These are phyloP conservation scores for Rubroboletus satanas DNA, from an alignment of 768 basidiomycete species.

Conservation along the genomic window DNA sequence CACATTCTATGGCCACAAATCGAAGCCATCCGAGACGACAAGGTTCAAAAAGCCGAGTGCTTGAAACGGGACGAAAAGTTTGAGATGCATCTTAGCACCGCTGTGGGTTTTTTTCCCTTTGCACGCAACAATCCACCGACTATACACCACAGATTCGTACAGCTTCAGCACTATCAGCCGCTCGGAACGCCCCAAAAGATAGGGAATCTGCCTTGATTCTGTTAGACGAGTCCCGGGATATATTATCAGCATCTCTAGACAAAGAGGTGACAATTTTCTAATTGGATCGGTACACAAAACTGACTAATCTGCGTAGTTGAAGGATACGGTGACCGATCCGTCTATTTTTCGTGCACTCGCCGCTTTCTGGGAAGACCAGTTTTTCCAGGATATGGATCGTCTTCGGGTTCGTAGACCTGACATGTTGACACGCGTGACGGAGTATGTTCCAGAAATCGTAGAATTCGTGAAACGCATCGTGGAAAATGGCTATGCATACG, in stretches of 20 bases:
- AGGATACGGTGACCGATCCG: constrained; percentile 79
- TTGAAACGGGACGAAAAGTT: constrained; percentile 87
- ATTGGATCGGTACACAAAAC: background rate
- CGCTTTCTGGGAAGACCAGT: constrained; percentile 83
- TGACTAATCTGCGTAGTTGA: constrained; percentile 47
- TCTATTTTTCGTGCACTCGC: constrained; percentile 79
- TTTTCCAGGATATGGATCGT: constrained; percentile 90
- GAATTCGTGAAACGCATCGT: constrained; percentile 83
- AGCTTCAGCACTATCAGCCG: constrained; percentile 50
- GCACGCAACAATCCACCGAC: constrained; percentile 11
- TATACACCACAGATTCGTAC: constrained; percentile 40
- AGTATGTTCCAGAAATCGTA: constrained; percentile 95
- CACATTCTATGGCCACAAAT: constrained; percentile 55
- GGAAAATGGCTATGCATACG: constrained; percentile 75
- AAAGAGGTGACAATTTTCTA: constrained; percentile 49
- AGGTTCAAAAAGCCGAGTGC: constrained; percentile 65
- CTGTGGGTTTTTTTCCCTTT: constrained; percentile 47
- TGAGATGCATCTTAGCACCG: constrained; percentile 77
- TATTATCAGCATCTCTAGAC: constrained; percentile 71
- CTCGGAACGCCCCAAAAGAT: constrained; percentile 42
- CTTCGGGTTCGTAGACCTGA: constrained; percentile 85
- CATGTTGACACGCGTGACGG: constrained; percentile 90
- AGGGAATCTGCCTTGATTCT: constrained; percentile 50
- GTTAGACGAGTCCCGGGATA: constrained; percentile 72
- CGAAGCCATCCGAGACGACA: constrained; percentile 45